Evolutionary conservation across 179 eudicot species (phyloP).

Genomic region (Kewa caespitosa): DNA sequence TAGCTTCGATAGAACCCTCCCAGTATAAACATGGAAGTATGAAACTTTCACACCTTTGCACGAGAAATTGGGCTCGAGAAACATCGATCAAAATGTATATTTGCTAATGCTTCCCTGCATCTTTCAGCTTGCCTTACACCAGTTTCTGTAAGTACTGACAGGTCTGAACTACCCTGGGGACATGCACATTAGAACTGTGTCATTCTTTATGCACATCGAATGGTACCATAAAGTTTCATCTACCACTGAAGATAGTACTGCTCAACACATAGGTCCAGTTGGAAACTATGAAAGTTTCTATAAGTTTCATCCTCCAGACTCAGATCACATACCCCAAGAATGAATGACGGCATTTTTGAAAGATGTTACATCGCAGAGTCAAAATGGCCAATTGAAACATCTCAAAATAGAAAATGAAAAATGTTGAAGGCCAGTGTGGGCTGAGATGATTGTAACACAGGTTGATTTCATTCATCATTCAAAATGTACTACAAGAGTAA

Average conservation of each 20-base stretch:
- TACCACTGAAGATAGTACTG: neutral
- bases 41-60: conserved; percentile 58
- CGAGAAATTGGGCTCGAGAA: conserved; percentile 77
- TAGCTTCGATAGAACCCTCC: no score
- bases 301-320: no score
- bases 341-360: no score
- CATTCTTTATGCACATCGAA: no score
- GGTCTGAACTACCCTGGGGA: conserved; percentile 68
- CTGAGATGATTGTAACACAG: no score
- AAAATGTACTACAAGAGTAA: neutral
- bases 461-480: neutral
- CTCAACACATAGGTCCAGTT: neutral
- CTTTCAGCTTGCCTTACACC: conserved; percentile 59
- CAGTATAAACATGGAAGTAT: no score
- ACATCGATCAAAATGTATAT: conserved; percentile 56
- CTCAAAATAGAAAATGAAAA: neutral
- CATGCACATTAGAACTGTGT: neutral
- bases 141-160: conserved; percentile 54
- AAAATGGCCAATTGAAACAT: neutral
- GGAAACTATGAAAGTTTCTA: neutral
- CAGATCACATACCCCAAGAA: no score
- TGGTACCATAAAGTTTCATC: neutral
- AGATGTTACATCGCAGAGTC: neutral
- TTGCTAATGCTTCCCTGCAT: conserved; percentile 56
- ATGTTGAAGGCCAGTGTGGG: neutral